Conservation (phyloP, 2,329 filamentous ascomycete species). For the Colletotrichum sp. region DNA sequence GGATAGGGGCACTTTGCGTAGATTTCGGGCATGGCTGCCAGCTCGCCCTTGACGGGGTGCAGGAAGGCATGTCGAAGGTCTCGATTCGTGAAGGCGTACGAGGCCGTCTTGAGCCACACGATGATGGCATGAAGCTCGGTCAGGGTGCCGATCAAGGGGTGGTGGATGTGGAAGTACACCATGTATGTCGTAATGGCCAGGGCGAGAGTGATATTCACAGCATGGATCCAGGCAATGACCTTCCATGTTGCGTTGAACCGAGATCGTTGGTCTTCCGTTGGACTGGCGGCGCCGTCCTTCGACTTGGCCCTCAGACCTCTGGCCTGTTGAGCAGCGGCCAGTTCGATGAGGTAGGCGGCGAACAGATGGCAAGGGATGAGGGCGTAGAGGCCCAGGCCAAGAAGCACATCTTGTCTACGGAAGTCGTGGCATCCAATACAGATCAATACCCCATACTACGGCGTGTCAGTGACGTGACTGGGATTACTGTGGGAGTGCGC, state of each 20-base stretch:
- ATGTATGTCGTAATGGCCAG: conserved; percentile 81
- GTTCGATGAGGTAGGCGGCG: conserved; percentile 88
- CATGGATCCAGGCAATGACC: conserved; percentile 80
- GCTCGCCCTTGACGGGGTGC: conserved; percentile 71
- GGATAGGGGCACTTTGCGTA: conserved; percentile 89
- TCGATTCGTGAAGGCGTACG: conserved; percentile 95
- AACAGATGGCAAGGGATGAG: conserved; percentile 91
- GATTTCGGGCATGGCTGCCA: conserved; percentile 76
- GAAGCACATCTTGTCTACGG: conserved; percentile 74
- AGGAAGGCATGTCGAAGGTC: conserved; percentile 92
- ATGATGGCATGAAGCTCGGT: conserved; percentile 92
- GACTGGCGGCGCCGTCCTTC: conserved; percentile 55
- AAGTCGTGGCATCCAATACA: conserved; percentile 92
- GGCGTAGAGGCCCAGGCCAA: conserved; percentile 81
- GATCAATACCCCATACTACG: conserved; percentile 92
- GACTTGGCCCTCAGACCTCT: conserved; percentile 66
- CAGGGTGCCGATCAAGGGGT: conserved; percentile 90
- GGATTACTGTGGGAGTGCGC: neutral
- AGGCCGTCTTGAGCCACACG: conserved; percentile 95
- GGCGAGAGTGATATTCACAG: conserved; percentile 81
- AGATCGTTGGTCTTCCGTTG: conserved; percentile 65
- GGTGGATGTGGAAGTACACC: conserved; percentile 90
- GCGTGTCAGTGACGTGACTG: conserved; percentile 12
- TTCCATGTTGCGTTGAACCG: conserved; percentile 80
- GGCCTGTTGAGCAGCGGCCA: conserved; percentile 81